Conservation (phyloP, 2,329 filamentous ascomycete species). For the Penicillium hesseltinei region DNA sequence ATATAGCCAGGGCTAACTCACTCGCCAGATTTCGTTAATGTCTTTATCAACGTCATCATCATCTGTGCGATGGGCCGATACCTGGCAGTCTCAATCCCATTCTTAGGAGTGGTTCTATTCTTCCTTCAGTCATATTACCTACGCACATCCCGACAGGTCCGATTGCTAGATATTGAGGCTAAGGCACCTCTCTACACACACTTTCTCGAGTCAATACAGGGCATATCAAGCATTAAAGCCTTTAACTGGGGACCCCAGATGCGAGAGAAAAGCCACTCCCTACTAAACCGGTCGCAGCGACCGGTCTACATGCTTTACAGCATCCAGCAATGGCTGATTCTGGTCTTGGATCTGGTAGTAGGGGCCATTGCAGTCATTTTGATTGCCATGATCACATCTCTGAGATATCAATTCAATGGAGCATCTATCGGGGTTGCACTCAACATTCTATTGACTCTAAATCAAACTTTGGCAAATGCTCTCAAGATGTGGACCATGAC, state of each 20-base stretch:
- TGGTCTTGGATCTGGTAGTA: neutral
- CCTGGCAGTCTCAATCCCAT: neutral
- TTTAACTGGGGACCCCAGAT: neutral
- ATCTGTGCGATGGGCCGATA: neutral
- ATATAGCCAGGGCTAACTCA: neutral
- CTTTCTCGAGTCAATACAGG: neutral
- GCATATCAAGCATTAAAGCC: neutral
- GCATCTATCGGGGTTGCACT: conserved; percentile 2
- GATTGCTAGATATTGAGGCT: neutral
- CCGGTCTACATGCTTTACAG: conserved; percentile 1
- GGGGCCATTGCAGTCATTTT: neutral
- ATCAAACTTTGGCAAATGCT: neutral
- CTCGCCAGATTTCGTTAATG: neutral
- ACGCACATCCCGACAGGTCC: conserved; percentile 1
- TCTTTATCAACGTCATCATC: neutral
- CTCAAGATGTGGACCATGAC: conserved; percentile 1
- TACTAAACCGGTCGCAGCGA: neutral
- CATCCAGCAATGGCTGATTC: conserved; percentile 1
- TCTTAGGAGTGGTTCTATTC: neutral
- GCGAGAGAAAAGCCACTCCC: neutral
- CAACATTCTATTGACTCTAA: neutral
- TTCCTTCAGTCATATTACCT: conserved; percentile 1
- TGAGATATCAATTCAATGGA: neutral
- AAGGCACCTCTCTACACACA: conserved; percentile 1
- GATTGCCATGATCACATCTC: neutral